These are phyloP conservation scores for Hypoxylon perforatum DNA, from an alignment of 495 filamentous ascomycete genomes.

Conservation along the genomic window DNA sequence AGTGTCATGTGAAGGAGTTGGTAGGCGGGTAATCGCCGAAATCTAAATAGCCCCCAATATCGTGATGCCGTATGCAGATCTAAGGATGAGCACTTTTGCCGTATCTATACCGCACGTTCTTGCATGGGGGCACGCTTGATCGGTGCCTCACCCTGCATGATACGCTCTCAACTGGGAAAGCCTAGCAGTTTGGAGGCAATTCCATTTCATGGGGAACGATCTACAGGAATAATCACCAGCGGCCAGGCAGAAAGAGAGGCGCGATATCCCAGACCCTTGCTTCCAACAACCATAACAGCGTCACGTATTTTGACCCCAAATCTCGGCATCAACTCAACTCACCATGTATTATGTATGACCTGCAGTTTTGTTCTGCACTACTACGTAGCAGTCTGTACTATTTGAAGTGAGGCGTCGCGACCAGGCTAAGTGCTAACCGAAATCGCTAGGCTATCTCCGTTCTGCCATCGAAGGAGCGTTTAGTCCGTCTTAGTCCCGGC, in stretches of 20 bases:
- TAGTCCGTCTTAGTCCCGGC: conserved; percentile 37
- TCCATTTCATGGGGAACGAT: conserved; percentile 13
- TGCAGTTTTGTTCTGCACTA: conserved; percentile 37
- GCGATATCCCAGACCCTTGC: conserved; percentile 31
- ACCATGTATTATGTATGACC: conserved; percentile 13
- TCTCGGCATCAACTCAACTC: conserved; percentile 30
- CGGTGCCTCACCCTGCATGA: conserved; percentile 24
- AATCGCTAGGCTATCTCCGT: conserved; percentile 34
- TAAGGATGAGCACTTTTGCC: conserved; percentile 21
- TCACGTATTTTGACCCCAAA: conserved; percentile 35
- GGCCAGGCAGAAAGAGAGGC: conserved; percentile 17
- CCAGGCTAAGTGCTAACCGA: conserved; percentile 34
- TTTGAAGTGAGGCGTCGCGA: conserved; percentile 31
- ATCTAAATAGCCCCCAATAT: conserved; percentile 3
- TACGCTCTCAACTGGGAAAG: conserved; percentile 10
- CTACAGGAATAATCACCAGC: conserved; percentile 15
- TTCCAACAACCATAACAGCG: conserved; percentile 27
- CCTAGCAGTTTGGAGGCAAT: background rate
- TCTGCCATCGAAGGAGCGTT: conserved; percentile 16
- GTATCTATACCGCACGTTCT: conserved; percentile 16
- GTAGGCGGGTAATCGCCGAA: conserved; percentile 9
- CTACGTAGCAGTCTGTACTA: conserved; percentile 33
- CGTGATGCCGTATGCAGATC: conserved; percentile 18
- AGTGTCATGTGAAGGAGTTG: conserved; percentile 7
- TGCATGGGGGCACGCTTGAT: conserved; percentile 7